phyloP scores from a whole-genome alignment of 1,139 yeast species.

The Lodderomyces metapsilosis region DNA sequence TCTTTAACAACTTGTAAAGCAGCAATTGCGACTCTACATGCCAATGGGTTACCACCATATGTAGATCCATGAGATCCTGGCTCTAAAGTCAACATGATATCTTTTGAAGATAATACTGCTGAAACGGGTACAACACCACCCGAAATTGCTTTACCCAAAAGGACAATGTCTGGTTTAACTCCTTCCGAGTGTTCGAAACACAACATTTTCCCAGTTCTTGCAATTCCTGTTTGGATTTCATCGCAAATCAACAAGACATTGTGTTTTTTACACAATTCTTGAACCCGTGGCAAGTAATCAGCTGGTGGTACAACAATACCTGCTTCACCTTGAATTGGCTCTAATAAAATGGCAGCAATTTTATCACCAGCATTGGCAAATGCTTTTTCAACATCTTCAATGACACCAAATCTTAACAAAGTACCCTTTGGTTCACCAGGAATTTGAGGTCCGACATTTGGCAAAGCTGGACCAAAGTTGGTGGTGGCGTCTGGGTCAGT shows the following conservation, averaged over 20 bases:
- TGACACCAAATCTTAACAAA: constrained; percentile 70
- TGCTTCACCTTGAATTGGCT: constrained; percentile 98
- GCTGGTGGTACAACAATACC: constrained; percentile 93
- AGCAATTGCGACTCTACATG: constrained; percentile 92
- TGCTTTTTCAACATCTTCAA: constrained; percentile 85
- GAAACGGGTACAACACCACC: constrained; percentile 96
- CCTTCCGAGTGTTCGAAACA: constrained; percentile 83
- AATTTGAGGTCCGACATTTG: constrained; percentile 77
- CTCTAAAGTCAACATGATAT: constrained; percentile 84
- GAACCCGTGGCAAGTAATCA: constrained; percentile 74
- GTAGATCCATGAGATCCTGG: constrained; percentile 99
- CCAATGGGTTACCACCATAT: constrained; percentile 96
- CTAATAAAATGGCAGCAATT: constrained; percentile 87
- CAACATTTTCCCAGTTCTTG: constrained; percentile 92
- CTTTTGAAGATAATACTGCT: constrained; percentile 83
- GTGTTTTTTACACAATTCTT: constrained; percentile 74
- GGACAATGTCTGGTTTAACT: constrained; percentile 81
- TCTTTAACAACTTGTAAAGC: constrained; percentile 89
- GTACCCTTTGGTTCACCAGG: constrained; percentile 59
- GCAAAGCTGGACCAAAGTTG: constrained; percentile 86
- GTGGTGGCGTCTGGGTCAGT: constrained; percentile 92
- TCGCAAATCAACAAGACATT: constrained; percentile 89
- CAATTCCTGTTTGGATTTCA: constrained; percentile 97
- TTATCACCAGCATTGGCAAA: constrained; percentile 83
- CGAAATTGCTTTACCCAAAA: constrained; percentile 91